Percentiles rank a stretch among this genome's conserved stretches.
These are phyloP conservation scores for Ilex asprella DNA, from an alignment of 257 asterid species.

Conservation along the genomic window DNA sequence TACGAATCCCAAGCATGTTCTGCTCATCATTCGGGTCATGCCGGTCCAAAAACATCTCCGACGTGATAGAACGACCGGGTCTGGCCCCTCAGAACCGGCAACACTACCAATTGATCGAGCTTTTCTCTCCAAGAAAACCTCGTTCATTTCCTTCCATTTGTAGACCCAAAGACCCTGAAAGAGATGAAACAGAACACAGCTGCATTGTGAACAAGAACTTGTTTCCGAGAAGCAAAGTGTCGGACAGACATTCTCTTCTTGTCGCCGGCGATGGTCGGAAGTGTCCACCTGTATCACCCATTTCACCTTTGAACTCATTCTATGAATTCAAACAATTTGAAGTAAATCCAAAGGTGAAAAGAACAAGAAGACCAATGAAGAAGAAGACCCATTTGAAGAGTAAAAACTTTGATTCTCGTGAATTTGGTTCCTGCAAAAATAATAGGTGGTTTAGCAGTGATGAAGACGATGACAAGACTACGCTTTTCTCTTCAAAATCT, in stretches of 20 bases:
- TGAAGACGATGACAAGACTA: conserved; percentile 17
- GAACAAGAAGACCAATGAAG: conserved; percentile 1
- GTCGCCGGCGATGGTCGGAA: conserved; percentile 28
- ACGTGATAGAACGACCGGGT: background rate
- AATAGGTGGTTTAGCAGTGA: conserved; percentile 21
- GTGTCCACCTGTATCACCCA: conserved; percentile 53
- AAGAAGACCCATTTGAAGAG: conserved; percentile 7
- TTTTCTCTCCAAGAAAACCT: conserved; percentile 19
- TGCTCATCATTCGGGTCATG: background rate
- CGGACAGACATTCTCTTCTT: conserved; percentile 12
- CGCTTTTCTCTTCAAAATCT: conserved; percentile 30
- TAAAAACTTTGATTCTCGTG: conserved; percentile 3
- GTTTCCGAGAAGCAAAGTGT: background rate
- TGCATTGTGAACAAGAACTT: background rate
- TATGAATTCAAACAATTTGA: conserved; percentile 7
- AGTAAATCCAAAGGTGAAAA: conserved; percentile 8
- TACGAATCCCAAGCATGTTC: background rate
- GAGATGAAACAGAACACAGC: conserved; percentile 5
- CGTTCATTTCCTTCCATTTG: conserved; percentile 22
- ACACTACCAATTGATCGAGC: conserved; percentile 24
- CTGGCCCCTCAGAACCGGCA: conserved; percentile 1
- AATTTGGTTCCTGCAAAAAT: conserved; percentile 17
- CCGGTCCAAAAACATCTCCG: background rate
- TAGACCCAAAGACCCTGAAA: conserved; percentile 8
- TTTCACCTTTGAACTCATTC: conserved; percentile 22